Evolutionary conservation across 176 grass and related monocot genomes (phyloP).

Genomic region (Triticum monococcum): DNA sequence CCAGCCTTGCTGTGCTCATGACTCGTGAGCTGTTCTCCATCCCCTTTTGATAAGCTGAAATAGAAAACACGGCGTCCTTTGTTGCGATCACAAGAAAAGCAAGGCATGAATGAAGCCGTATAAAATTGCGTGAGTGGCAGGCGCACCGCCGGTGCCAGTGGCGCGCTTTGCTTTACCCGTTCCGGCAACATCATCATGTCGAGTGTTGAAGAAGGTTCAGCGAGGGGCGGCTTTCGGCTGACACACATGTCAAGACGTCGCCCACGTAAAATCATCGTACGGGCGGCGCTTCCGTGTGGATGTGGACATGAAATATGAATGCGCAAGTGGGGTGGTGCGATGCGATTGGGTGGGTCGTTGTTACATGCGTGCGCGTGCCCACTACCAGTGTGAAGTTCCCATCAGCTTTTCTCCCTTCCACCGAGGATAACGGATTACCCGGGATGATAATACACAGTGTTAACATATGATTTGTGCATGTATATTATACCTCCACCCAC

Average conservation of each 20-base stretch:
- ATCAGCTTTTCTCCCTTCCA: constrained; percentile 28
- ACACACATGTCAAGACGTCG: neutral
- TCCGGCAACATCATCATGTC: neutral
- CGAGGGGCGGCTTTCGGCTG: neutral
- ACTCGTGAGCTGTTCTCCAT: constrained; percentile 14
- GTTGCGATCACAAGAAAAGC: neutral
- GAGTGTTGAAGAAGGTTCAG: constrained; percentile 29
- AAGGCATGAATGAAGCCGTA: neutral
- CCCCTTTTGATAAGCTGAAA: neutral
- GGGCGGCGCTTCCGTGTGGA: neutral
- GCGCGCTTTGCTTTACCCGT: constrained; percentile 11
- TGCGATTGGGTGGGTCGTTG: neutral
- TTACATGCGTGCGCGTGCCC: neutral
- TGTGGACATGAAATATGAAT: neutral
- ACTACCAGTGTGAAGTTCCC: constrained; percentile 11
- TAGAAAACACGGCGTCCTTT: neutral
- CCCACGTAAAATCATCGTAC: constrained; percentile 12
- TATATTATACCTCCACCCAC: no score
- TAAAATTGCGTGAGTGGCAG: constrained; percentile 14
- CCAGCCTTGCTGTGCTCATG: neutral
- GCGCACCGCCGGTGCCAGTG: neutral
- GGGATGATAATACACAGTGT: no score
- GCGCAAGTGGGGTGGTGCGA: neutral
- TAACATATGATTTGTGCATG: no score
- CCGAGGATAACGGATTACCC: neutral